Percentiles rank a stretch among this genome's conserved stretches.
phyloP scores from a whole-genome alignment of 192 early-diverging fungal genomes.

The Gigaspora rosea region DNA sequence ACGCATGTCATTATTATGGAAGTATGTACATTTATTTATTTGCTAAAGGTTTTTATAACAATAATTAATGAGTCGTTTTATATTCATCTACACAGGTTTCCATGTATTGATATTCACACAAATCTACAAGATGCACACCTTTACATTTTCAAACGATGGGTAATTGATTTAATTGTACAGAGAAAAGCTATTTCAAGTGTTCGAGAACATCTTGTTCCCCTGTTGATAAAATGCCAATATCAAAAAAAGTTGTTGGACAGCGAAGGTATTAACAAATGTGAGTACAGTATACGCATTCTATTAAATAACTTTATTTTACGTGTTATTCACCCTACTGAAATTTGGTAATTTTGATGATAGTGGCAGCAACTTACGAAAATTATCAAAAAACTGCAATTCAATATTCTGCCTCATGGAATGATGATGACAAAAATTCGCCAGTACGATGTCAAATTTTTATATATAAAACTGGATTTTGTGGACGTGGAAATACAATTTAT shows the following conservation, averaged over 20 bases:
- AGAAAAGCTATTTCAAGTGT: constrained; percentile 73
- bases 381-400: constrained; percentile 39
- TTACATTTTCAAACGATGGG: constrained; percentile 93
- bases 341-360: neutral
- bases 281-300: constrained; percentile 38
- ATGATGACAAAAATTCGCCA: constrained; percentile 48
- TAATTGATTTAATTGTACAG: constrained; percentile 72
- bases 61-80: too few relatives aligned
- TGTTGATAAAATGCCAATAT: constrained; percentile 85
- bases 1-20: constrained; percentile 45
- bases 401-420: constrained; percentile 40
- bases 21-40: constrained; percentile 37
- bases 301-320: neutral
- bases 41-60: too few relatives aligned
- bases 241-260: constrained; percentile 48
- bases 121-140: constrained; percentile 88
- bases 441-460: constrained; percentile 58
- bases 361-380: constrained; percentile 39
- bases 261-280: constrained; percentile 57
- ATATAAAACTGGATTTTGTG: constrained; percentile 70
- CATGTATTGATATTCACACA: constrained; percentile 74
- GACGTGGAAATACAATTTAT: constrained; percentile 80
- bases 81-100: constrained; percentile 59
- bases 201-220: constrained; percentile 80
- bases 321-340: neutral